These are phyloP conservation scores for Cordyceps militaris DNA, from an alignment of 2,329 filamentous ascomycete genomes.

Conservation along the genomic window DNA sequence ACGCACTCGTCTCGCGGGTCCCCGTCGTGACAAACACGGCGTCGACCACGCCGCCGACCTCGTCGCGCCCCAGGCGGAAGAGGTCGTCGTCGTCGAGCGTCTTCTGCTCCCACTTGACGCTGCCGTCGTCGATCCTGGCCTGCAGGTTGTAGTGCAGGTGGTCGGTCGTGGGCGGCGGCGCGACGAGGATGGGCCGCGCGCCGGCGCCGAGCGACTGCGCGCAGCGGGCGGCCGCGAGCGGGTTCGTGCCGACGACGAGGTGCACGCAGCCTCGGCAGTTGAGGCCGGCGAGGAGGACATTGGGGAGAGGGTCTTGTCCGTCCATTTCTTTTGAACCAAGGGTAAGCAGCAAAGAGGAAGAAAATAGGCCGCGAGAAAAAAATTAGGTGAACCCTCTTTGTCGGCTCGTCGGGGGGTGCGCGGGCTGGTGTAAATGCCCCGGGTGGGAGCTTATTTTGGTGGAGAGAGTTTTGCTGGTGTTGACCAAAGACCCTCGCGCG, in stretches of 20 bases:
- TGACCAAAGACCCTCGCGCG: background rate
- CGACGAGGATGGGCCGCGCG: constrained; percentile 71
- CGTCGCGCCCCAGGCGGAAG: constrained; percentile 67
- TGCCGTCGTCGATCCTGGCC: constrained; percentile 57
- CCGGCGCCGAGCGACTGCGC: constrained; percentile 73
- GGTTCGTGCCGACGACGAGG: constrained; percentile 77
- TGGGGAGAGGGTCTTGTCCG: constrained; percentile 12
- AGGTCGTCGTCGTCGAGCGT: constrained; percentile 66
- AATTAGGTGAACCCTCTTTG: constrained; percentile 29
- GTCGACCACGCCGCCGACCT: constrained; percentile 74
- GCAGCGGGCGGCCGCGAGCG: constrained; percentile 80
- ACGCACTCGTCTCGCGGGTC: constrained; percentile 39
- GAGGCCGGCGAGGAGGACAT: constrained; percentile 63
- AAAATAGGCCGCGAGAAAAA: background rate
- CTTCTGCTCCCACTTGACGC: constrained; percentile 59
- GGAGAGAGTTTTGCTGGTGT: background rate
- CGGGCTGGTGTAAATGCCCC: constrained; percentile 6
- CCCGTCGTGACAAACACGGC: constrained; percentile 77
- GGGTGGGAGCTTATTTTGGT: background rate
- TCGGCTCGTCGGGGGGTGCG: constrained; percentile 5
- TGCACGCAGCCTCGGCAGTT: constrained; percentile 68
- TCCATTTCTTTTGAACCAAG: background rate
- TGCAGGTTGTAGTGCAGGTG: constrained; percentile 50
- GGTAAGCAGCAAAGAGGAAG: background rate
- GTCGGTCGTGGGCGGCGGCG: constrained; percentile 50